Conservation (phyloP, 352 stramenopile genomes). For the Globisporangium mamillatum region DNA sequence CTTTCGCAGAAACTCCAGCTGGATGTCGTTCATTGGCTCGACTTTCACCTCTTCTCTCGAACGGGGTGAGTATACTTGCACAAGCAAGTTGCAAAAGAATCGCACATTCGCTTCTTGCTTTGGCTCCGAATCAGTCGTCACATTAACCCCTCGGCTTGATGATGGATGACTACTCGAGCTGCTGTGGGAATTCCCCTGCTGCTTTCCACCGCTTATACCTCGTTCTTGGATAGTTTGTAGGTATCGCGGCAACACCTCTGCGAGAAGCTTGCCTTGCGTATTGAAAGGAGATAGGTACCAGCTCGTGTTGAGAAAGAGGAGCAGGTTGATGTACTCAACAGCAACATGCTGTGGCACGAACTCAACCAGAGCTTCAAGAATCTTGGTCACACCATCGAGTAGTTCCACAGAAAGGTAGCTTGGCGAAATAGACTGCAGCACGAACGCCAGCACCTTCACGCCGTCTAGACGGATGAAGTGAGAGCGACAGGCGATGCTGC, state of each 20-base stretch:
- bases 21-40: conserved; percentile 29
- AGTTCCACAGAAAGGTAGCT: conserved; percentile 60
- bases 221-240: conserved; percentile 49
- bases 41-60: conserved; percentile 22
- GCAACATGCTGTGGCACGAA: conserved; percentile 30
- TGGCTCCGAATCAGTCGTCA: conserved; percentile 20
- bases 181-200: conserved; percentile 1
- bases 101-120: conserved; percentile 49
- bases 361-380: conserved; percentile 59
- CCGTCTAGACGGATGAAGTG: conserved; percentile 71
- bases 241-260: conserved; percentile 59
- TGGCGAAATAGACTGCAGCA: conserved; percentile 74
- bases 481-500: conserved; percentile 59
- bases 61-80: conserved; percentile 54
- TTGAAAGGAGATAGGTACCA: conserved; percentile 81
- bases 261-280: conserved; percentile 66
- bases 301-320: conserved; percentile 77
- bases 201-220: not conserved
- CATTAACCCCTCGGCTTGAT: conserved; percentile 19
- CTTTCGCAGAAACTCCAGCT: conserved; percentile 37
- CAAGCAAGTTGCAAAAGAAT: conserved; percentile 79
- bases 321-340: conserved; percentile 47
- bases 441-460: conserved; percentile 72
- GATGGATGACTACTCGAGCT: conserved; percentile 13
- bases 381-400: conserved; percentile 55